These are phyloP conservation scores for Lasiosphaeriaceae sp. DNA, from an alignment of 495 filamentous ascomycete genomes.

Conservation along the genomic window DNA sequence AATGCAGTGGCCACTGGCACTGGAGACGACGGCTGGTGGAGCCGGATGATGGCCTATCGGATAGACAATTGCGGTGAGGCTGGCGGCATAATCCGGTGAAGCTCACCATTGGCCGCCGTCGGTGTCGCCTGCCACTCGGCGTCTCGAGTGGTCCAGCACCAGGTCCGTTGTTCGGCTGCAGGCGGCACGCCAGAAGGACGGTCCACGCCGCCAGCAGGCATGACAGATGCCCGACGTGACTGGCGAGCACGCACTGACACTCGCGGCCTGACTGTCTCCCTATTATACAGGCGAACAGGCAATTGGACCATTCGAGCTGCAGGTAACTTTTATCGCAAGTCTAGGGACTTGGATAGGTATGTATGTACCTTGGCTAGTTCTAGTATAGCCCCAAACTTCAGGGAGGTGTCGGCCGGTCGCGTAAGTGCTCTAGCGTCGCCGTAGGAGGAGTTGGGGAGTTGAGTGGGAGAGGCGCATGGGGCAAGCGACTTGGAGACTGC, in stretches of 20 bases:
- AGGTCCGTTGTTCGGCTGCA: too few species aligned
- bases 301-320: too few species aligned
- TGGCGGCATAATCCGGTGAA: constrained; percentile 27
- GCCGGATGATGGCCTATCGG: constrained; percentile 26
- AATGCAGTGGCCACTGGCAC: not conserved
- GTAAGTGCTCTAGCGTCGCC: too few species aligned
- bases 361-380: too few species aligned
- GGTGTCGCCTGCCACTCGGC: constrained; percentile 12
- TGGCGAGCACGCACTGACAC: not conserved
- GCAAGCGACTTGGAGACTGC: not conserved
- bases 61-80: constrained; percentile 28
- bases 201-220: not conserved
- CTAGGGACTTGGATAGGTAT: too few species aligned
- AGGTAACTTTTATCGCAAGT: too few species aligned
- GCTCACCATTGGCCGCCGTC: constrained; percentile 16
- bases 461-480: not conserved
- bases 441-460: too few species aligned
- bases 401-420: too few species aligned
- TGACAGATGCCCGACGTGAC: not conserved
- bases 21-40: constrained; percentile 13
- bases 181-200: not conserved
- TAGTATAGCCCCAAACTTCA: too few species aligned
- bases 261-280: too few species aligned
- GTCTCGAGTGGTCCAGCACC: not conserved
- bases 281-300: too few species aligned